Evolutionary conservation across 148 eudicot species (phyloP).

Genomic region (Chenopodium suecicum): DNA sequence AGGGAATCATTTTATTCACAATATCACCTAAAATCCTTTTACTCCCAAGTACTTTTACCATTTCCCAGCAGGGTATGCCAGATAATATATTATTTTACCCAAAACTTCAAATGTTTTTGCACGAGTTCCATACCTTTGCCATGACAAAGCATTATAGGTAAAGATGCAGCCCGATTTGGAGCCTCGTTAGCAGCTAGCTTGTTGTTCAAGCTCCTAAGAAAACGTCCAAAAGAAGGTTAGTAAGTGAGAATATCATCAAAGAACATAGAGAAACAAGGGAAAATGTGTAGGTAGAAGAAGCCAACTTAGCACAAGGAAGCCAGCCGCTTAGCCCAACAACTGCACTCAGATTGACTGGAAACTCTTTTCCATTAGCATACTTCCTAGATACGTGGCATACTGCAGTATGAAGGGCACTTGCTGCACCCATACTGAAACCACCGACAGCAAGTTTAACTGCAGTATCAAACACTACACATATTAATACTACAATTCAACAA

Average conservation of each 20-base stretch:
- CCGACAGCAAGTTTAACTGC: constrained; percentile 91
- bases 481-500: background rate
- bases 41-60: background rate
- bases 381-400: constrained; percentile 63
- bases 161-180: constrained; percentile 65
- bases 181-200: constrained; percentile 55
- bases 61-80: background rate
- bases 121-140: constrained; percentile 56
- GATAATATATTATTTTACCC: no score
- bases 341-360: constrained; percentile 56
- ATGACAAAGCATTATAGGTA: constrained; percentile 88
- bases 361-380: constrained; percentile 58
- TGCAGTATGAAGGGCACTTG: constrained; percentile 76
- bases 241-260: background rate
- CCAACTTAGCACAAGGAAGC: constrained; percentile 90
- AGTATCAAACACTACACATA: constrained; percentile 13
- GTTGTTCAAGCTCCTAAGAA: constrained; percentile 49
- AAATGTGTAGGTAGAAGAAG: constrained; percentile 15
- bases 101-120: background rate
- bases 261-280: background rate
- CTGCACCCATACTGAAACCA: constrained; percentile 99
- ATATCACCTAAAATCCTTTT: background rate
- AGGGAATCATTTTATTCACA: background rate
- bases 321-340: constrained; percentile 95
- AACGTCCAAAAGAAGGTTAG: background rate